A percentile compares a stretch with the other conserved stretches of the same genome.
phyloP scores from a whole-genome alignment of 2,329 filamentous ascomycete species.

The Microsporum audouinii region DNA sequence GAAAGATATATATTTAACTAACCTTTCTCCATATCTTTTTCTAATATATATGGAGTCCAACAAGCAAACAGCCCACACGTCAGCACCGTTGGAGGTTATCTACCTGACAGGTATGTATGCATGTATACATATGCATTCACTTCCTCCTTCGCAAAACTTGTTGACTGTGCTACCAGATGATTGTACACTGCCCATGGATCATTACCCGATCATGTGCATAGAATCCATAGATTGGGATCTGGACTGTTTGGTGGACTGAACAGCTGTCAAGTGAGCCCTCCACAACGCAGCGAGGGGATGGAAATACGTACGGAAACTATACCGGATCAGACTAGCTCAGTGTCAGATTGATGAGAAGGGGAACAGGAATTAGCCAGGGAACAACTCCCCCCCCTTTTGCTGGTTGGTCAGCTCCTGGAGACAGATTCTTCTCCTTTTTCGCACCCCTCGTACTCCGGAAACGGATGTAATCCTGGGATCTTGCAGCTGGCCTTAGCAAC shows the following conservation, averaged over 20 bases:
- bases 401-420: not conserved
- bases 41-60: not conserved
- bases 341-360: not conserved
- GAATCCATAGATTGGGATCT: not conserved
- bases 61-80: not conserved
- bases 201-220: not conserved
- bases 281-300: not conserved
- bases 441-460: not conserved
- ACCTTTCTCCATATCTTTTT: not conserved
- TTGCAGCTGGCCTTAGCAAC: not conserved
- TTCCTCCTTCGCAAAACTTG: not conserved
- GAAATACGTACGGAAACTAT: not conserved
- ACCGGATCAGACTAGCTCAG: not conserved
- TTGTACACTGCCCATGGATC: not conserved
- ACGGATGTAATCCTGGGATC: not conserved
- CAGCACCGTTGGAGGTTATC: not conserved
- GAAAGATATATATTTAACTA: no score
- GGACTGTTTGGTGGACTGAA: not conserved
- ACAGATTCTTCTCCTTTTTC: not conserved
- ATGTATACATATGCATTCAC: not conserved
- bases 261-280: conserved; percentile 4
- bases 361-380: not conserved
- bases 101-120: not conserved
- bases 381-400: not conserved
- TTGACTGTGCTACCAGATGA: not conserved